Evolutionary conservation across 2,329 filamentous ascomycete genomes (phyloP), one percentile per base, ranked within the genome.

Genomic region (Uncinocarpus reesii): DNA sequence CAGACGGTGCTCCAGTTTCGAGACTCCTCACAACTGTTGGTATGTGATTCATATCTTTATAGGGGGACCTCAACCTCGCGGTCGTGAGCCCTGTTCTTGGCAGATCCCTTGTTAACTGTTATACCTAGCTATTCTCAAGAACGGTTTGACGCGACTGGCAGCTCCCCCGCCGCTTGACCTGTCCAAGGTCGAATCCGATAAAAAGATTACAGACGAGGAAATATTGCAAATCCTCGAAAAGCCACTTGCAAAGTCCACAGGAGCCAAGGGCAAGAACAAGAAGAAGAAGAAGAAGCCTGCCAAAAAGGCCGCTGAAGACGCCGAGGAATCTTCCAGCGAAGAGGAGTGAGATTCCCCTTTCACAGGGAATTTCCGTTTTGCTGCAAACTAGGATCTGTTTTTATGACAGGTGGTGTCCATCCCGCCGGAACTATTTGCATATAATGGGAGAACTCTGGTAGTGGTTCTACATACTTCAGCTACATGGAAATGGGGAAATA

Each of bases 121-220:
- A n/a, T 21, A 7, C 38, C 7, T 46, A 95, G 92, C 87, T 52
- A 88, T 98, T 67, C 95, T 88, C 62, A 98, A 98, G 80, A 95
- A 96, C 67, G 92, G 92, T 57, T 75, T 98, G 61, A 87, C 84
- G 63, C 86, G 86, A 71, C 74, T 98, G 50, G 82, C 86, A 60
- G 82, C 78, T 21, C 83, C 92, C 28, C 80, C 85, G 53, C 67
- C 81, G 18, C 76, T 84, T 55, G 87, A 96, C 63, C 66, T 92
- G 53, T 78, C 76, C 64, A 88, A 89, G 74, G 80, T 83, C 76
- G 84, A 95, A 78, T 83, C 86, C 28, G 89, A 96, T 69, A 96
- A 96, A 80, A 95, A 95, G 79, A 95, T 98, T 62, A 83, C 81
- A 57, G 90, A 96, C 56, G 87, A 94, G 73, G 90, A 96, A 72